Percentiles rank a stretch among this genome's conserved stretches.
These are phyloP conservation scores for Backusella liffmaniae DNA, from an alignment of 192 early-diverging fungal genomes.

Conservation along the genomic window DNA sequence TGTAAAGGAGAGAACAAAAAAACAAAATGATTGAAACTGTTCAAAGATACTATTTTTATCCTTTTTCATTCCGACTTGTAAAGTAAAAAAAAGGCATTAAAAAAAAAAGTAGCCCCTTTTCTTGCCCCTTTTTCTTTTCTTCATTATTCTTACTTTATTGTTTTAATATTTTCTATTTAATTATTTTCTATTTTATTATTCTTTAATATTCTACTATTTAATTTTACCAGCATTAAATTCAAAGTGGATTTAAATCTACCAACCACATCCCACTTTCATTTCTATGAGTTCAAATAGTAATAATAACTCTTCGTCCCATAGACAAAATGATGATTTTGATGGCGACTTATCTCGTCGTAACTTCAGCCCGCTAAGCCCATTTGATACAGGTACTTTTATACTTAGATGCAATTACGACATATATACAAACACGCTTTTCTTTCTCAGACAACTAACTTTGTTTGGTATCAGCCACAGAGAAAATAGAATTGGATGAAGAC, in stretches of 20 bases:
- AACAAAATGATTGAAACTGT: background rate
- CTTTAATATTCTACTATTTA: too few relatives aligned
- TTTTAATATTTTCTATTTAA: too few relatives aligned
- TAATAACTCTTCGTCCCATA: background rate
- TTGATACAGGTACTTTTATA: background rate
- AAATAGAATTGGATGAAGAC: background rate
- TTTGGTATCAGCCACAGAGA: background rate
- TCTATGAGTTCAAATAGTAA: background rate
- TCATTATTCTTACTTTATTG: background rate
- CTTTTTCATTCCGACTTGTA: background rate
- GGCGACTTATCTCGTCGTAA: background rate
- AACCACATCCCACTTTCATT: background rate
- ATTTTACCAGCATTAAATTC: too few relatives aligned
- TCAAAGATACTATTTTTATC: background rate
- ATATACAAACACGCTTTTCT: background rate
- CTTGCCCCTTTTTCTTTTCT: background rate
- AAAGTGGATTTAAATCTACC: background rate
- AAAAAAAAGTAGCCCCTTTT: background rate
- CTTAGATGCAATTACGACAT: too few relatives aligned
- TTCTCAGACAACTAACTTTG: slow-evolving; percentile 1
- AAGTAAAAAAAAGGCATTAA: background rate
- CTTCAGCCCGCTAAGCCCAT: slow-evolving; percentile 1
- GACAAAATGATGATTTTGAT: background rate
- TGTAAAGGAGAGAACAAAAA: background rate
- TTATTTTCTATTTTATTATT: too few relatives aligned